A percentile compares a stretch with the other conserved stretches of the same genome.
These are phyloP conservation scores for Ophiocordyceps camponoti-floridani DNA, from an alignment of 2,329 filamentous ascomycete species.

Conservation along the genomic window DNA sequence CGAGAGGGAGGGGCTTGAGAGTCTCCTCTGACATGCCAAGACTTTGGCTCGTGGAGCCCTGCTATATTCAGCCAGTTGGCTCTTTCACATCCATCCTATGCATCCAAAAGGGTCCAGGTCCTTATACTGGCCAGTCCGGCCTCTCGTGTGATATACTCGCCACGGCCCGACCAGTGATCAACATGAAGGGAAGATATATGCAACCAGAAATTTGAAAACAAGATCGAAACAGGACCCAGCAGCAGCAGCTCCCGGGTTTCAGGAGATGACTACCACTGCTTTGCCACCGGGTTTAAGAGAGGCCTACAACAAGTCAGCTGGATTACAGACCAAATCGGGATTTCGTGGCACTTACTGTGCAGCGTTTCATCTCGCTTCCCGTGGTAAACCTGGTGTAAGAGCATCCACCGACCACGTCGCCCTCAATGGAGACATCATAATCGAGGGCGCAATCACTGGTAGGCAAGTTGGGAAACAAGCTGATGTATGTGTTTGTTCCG, in stretches of 20 bases:
- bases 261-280: background rate
- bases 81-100: no score
- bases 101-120: no score
- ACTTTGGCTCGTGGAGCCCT: no score
- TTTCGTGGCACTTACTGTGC: constrained; percentile 40
- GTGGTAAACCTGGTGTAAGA: constrained; percentile 47
- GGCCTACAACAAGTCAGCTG: background rate
- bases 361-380: constrained; percentile 41
- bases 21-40: no score
- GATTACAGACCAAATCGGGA: background rate
- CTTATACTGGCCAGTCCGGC: no score
- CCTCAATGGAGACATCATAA: constrained; percentile 62
- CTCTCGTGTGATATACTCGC: background rate
- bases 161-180: background rate
- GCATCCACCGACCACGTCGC: constrained; percentile 43
- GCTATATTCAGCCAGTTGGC: no score
- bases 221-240: background rate
- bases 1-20: no score
- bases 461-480: constrained; percentile 69
- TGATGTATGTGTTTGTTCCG: constrained; percentile 54
- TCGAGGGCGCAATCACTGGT: constrained; percentile 50
- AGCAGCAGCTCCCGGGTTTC: background rate
- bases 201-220: background rate
- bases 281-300: background rate
- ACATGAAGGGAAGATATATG: background rate